A percentile compares a stretch with the other conserved stretches of the same genome.
Conservation (phyloP, 1,284 basidiomycete species). For the Sanghuangporus baumii region DNA sequence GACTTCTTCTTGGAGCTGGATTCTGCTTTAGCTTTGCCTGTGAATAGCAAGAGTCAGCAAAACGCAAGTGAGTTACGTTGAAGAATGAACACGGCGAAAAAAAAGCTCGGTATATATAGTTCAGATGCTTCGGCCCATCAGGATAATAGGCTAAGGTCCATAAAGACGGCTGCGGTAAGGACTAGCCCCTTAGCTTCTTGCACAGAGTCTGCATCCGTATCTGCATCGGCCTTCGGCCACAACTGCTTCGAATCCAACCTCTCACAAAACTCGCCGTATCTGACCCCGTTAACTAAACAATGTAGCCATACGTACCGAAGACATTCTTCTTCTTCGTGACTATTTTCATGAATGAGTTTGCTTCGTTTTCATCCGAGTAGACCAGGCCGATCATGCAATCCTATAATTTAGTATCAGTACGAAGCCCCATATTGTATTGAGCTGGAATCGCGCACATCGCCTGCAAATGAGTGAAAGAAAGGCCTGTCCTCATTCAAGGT, state of each 20-base stretch:
- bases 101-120: background rate
- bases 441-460: slow-evolving; percentile 56
- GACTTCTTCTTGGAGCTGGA: slow-evolving; percentile 53
- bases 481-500: slow-evolving; percentile 84
- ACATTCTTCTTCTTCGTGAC: slow-evolving; percentile 67
- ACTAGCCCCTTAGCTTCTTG: background rate
- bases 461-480: slow-evolving; percentile 92
- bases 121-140: background rate
- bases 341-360: slow-evolving; percentile 87
- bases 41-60: background rate
- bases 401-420: slow-evolving; percentile 32
- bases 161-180: background rate
- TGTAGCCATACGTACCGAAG: slow-evolving; percentile 39
- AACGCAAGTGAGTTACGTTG: slow-evolving; percentile 22
- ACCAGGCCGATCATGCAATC: slow-evolving; percentile 88
- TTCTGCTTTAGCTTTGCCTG: slow-evolving; percentile 33
- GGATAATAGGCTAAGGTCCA: accelerated
- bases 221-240: background rate
- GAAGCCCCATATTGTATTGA: slow-evolving; percentile 7
- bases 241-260: background rate
- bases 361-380: slow-evolving; percentile 86
- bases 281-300: background rate
- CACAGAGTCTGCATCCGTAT: background rate
- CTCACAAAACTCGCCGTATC: background rate
- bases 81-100: background rate